Percentiles rank a stretch among this genome's conserved stretches.
These are phyloP conservation scores for Bipolaris bicolor DNA, from an alignment of 2,329 filamentous ascomycete species.

Conservation along the genomic window DNA sequence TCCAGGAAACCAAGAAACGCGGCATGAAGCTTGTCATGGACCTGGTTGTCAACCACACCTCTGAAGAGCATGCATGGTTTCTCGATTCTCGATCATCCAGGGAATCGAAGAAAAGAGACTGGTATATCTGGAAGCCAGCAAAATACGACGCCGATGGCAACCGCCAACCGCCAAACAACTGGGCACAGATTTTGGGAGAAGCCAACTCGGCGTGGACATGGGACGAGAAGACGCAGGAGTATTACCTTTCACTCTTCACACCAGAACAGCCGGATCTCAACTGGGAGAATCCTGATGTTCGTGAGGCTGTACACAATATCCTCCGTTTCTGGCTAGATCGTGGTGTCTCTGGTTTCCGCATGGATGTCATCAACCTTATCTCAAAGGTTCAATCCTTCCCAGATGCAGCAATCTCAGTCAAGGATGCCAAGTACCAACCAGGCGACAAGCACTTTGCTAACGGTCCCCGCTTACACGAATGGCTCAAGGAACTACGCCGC, in stretches of 20 bases:
- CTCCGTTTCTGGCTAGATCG: conserved; percentile 81
- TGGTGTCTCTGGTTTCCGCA: conserved; percentile 61
- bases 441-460: conserved; percentile 65
- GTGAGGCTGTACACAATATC: conserved; percentile 72
- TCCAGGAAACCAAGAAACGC: conserved; percentile 44
- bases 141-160: conserved; percentile 61
- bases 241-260: conserved; percentile 78
- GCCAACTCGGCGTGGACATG: conserved; percentile 70
- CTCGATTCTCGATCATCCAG: conserved; percentile 59
- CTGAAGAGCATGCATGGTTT: conserved; percentile 62
- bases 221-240: conserved; percentile 73
- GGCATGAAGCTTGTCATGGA: conserved; percentile 51
- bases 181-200: conserved; percentile 63
- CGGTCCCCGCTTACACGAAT: conserved; percentile 73
- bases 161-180: conserved; percentile 76
- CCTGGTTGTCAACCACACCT: conserved; percentile 52
- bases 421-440: conserved; percentile 50
- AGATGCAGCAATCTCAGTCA: conserved; percentile 36
- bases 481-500: conserved; percentile 67
- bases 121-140: conserved; percentile 62
- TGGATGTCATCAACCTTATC: conserved; percentile 50
- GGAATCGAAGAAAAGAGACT: conserved; percentile 57
- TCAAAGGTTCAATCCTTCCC: conserved; percentile 42
- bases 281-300: conserved; percentile 74
- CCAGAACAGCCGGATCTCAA: conserved; percentile 81